A percentile compares a stretch with the other conserved stretches of the same genome.
phyloP scores from a whole-genome alignment of 768 basidiomycete species.

The Agaricus sinodeliciosus region DNA sequence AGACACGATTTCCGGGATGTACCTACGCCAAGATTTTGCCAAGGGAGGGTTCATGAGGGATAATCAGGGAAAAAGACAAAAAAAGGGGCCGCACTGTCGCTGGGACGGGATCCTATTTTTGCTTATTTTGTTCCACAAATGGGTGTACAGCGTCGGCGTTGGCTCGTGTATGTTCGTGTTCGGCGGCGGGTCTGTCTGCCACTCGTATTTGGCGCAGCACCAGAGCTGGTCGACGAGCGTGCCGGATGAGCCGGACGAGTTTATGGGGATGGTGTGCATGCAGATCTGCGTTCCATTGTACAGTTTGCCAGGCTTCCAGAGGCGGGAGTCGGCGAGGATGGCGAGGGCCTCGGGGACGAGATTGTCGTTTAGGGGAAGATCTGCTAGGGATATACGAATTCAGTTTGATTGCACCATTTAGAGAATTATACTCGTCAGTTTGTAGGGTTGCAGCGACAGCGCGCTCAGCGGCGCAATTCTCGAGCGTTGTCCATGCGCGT shows the following conservation, averaged over 20 bases:
- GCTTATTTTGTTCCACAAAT: slow-evolving; percentile 53
- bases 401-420: background rate
- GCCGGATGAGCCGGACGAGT: slow-evolving; percentile 22
- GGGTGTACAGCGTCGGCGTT: slow-evolving; percentile 48
- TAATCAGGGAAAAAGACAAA: background rate
- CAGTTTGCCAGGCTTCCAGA: slow-evolving; percentile 48
- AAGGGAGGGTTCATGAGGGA: background rate
- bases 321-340: slow-evolving; percentile 35
- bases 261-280: slow-evolving; percentile 26
- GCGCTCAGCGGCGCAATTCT: background rate
- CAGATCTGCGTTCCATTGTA: slow-evolving; percentile 38
- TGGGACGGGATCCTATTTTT: slow-evolving; percentile 47
- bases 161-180: slow-evolving; percentile 4
- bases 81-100: slow-evolving; percentile 34
- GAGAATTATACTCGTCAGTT: background rate
- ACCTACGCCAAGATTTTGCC: slow-evolving; percentile 26
- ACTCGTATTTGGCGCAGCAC: slow-evolving; percentile 44
- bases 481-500: no score
- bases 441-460: background rate
- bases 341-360: slow-evolving; percentile 37
- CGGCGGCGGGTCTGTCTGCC: slow-evolving; percentile 18
- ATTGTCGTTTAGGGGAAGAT: slow-evolving; percentile 40
- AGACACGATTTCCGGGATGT: slow-evolving; percentile 45
- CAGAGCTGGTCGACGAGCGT: slow-evolving; percentile 23
- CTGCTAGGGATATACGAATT: slow-evolving; percentile 20